Conservation (phyloP, 108 stramenopile genomes). For the Skeletonema menzelii region DNA sequence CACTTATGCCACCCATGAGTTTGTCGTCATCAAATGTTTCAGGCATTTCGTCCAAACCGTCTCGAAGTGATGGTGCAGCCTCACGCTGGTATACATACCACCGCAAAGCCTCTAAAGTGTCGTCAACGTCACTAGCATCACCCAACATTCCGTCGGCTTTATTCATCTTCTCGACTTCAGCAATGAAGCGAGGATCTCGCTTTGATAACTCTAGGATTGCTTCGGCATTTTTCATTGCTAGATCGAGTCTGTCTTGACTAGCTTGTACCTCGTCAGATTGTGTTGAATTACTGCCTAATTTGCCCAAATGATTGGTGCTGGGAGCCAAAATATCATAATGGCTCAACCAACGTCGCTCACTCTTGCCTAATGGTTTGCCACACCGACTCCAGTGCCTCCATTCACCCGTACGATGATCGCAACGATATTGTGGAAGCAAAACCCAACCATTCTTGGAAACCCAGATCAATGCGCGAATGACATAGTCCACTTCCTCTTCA, state of each 20-base stretch:
- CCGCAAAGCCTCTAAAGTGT: slow-evolving; percentile 62
- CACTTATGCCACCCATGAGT: slow-evolving; percentile 47
- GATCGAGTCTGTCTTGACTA: slow-evolving; percentile 30
- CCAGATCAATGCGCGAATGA: slow-evolving; percentile 86
- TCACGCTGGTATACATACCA: slow-evolving; percentile 86
- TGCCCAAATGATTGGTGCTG: not conserved
- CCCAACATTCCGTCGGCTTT: slow-evolving; percentile 46
- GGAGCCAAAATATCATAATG: slow-evolving; percentile 58
- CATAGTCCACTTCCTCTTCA: slow-evolving; percentile 85
- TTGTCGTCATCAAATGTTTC: slow-evolving; percentile 50
- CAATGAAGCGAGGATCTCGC: slow-evolving; percentile 60
- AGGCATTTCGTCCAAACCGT: slow-evolving; percentile 58
- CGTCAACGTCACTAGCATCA: slow-evolving; percentile 30
- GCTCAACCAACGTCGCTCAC: slow-evolving; percentile 76
- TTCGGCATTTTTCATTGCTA: slow-evolving; percentile 68
- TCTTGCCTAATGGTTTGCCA: slow-evolving; percentile 76
- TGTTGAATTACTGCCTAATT: not conserved
- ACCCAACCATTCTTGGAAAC: slow-evolving; percentile 87
- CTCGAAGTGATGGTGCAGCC: slow-evolving; percentile 43
- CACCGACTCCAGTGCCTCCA: slow-evolving; percentile 83
- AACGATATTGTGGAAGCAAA: slow-evolving; percentile 92
- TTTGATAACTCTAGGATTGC: slow-evolving; percentile 52
- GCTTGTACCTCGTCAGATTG: not conserved
- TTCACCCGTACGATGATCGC: slow-evolving; percentile 83
- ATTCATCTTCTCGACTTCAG: slow-evolving; percentile 81